Conservation (phyloP, 345 rosid genomes). For the Xanthoceras sorbifolium region DNA sequence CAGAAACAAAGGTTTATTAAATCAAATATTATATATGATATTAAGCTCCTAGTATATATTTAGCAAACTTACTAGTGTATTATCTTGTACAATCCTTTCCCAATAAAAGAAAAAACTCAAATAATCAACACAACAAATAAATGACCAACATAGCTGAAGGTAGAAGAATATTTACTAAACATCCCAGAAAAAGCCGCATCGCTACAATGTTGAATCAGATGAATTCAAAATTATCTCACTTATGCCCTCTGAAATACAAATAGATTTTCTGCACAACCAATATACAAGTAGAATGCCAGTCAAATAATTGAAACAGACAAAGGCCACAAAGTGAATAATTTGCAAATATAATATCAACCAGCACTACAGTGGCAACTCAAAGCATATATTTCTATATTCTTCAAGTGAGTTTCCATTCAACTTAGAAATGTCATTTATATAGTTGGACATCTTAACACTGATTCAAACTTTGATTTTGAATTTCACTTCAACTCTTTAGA, state of each 20-base stretch:
- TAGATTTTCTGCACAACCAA: conserved; percentile 71
- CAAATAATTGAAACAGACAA: neutral
- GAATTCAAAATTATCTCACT: conserved; percentile 38
- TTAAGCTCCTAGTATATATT: neutral
- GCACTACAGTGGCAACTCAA: neutral
- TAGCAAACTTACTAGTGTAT: conserved; percentile 7
- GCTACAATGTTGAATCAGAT: neutral
- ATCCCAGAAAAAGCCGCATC: neutral
- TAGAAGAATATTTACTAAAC: conserved; percentile 9
- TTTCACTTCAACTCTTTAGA: neutral
- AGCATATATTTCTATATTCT: neutral
- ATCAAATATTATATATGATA: neutral
- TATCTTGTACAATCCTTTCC: conserved; percentile 1
- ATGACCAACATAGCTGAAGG: neutral
- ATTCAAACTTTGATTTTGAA: neutral
- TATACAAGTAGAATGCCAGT: neutral
- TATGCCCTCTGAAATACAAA: conserved; percentile 77
- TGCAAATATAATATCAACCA: neutral
- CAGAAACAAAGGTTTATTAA: neutral
- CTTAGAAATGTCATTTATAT: neutral
- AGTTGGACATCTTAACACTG: neutral
- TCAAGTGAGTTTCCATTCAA: neutral
- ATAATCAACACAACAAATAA: neutral
- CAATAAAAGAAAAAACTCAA: neutral
- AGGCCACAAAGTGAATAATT: neutral